A percentile compares a stretch with the other conserved stretches of the same genome.
Evolutionary conservation across 129 eudicot genomes (phyloP).

Genomic region (Sambucus nigra): DNA sequence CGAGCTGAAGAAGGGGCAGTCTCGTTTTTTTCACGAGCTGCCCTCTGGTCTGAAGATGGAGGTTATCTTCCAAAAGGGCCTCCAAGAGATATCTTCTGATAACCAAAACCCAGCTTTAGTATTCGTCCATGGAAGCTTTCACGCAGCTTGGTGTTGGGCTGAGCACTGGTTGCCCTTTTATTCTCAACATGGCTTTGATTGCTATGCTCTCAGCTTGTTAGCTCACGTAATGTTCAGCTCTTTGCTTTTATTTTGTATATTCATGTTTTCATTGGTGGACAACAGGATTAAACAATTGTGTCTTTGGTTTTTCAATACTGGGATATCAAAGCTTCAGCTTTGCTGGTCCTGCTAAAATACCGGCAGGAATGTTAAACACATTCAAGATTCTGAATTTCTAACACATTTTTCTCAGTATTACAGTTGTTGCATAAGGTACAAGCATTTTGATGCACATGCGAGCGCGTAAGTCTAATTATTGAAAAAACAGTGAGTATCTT

Average conservation of each 20-base stretch:
- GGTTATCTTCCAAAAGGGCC: slow-evolving; percentile 55
- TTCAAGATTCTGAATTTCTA: too few species aligned
- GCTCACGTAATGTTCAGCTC: slow-evolving; percentile 44
- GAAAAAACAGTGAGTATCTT: too few species aligned
- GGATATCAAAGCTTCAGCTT: too few species aligned
- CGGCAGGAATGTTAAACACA: too few species aligned
- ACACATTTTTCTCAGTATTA: too few species aligned
- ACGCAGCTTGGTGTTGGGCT: slow-evolving; percentile 98
- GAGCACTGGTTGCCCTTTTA: slow-evolving; percentile 85
- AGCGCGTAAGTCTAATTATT: too few species aligned
- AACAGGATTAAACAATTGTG: too few species aligned
- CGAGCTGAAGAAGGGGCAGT: slow-evolving; percentile 65
- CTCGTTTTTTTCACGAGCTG: slow-evolving; percentile 72
- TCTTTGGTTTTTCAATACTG: too few species aligned
- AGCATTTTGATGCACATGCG: too few species aligned
- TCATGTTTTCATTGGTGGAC: background rate
- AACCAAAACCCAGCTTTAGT: slow-evolving; percentile 51
- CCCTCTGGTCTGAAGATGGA: slow-evolving; percentile 82
- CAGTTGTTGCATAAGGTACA: too few species aligned
- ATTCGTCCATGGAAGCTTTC: slow-evolving; percentile 87
- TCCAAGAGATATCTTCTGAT: slow-evolving; percentile 3
- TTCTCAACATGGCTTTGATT: slow-evolving; percentile 57
- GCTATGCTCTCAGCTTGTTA: slow-evolving; percentile 83
- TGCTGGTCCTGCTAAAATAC: too few species aligned
- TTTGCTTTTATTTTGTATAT: background rate